These are phyloP conservation scores for Hypholoma sublateritium DNA, from an alignment of 768 basidiomycete genomes.

Conservation along the genomic window DNA sequence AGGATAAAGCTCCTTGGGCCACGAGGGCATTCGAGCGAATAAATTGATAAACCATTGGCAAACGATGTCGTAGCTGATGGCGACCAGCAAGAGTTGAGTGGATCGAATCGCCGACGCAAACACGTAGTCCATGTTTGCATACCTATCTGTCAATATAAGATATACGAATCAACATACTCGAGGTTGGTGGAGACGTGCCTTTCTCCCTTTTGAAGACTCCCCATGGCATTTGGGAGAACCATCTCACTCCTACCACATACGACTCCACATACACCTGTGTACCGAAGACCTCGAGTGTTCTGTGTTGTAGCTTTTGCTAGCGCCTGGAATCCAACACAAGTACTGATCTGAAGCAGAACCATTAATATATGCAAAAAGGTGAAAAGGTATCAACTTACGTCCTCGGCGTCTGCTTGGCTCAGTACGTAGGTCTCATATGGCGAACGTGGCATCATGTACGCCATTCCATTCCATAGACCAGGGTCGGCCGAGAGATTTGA, in stretches of 20 bases:
- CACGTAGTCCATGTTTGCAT: constrained; percentile 17
- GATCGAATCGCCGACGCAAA: constrained; percentile 5
- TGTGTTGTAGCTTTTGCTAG: constrained; percentile 8
- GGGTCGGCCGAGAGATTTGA: constrained; percentile 13
- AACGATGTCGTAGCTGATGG: constrained; percentile 29
- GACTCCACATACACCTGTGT: constrained; percentile 9
- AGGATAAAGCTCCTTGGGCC: neutral
- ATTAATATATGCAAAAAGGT: no score
- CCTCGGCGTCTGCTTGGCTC: constrained; percentile 2
- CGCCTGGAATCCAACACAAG: constrained; percentile 15
- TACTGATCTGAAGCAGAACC: constrained; percentile 13
- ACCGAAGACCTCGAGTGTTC: constrained; percentile 10
- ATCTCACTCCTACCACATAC: constrained; percentile 11
- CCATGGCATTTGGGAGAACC: constrained; percentile 15
- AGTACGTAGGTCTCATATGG: constrained; percentile 12
- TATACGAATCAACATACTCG: neutral
- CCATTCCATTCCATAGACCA: constrained; percentile 5
- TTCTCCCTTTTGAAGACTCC: constrained; percentile 31
- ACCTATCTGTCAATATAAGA: neutral
- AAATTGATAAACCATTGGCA: constrained; percentile 29
- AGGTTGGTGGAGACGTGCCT: constrained; percentile 17
- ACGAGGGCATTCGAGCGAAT: constrained; percentile 7
- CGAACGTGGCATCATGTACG: constrained; percentile 9
- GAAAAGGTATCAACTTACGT: no score
- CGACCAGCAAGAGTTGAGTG: neutral